Evolutionary conservation across 108 stramenopile species (phyloP).

Genomic region (Fragilaria crotonensis): DNA sequence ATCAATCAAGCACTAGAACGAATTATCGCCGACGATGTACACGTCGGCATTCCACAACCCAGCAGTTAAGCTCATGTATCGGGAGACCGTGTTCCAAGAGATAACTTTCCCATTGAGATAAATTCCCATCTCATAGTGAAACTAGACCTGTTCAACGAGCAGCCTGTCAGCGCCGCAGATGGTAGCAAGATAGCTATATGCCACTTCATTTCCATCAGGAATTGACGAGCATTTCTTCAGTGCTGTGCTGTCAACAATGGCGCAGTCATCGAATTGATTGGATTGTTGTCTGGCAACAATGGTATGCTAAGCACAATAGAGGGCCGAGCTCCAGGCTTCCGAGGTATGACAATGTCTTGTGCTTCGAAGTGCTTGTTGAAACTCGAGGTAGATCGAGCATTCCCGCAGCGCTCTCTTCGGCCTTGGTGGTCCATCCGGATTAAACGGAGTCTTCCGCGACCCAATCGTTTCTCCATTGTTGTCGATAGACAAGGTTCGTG

Average conservation of each 20-base stretch:
- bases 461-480: too few relatives aligned
- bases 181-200: not conserved
- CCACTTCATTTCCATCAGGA: not conserved
- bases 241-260: conserved; percentile 3
- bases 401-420: not conserved
- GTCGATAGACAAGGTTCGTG: too few relatives aligned
- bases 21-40: conserved; percentile 30
- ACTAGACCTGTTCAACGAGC: conserved; percentile 12
- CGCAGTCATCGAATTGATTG: conserved; percentile 19
- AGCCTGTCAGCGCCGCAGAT: not conserved
- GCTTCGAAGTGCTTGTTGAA: not conserved
- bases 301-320: conserved; percentile 57
- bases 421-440: too few relatives aligned
- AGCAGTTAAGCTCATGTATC: conserved; percentile 53
- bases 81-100: conserved; percentile 38
- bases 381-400: not conserved
- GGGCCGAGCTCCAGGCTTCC: conserved; percentile 42
- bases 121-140: conserved; percentile 24
- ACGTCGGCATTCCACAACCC: conserved; percentile 38
- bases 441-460: too few relatives aligned
- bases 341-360: not conserved
- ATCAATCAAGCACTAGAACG: conserved; percentile 42
- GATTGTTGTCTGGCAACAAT: conserved; percentile 37
- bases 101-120: conserved; percentile 34
- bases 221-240: not conserved